phyloP scores from a whole-genome alignment of 1,139 yeast genomes.

The Zygoascus meyerae region DNA sequence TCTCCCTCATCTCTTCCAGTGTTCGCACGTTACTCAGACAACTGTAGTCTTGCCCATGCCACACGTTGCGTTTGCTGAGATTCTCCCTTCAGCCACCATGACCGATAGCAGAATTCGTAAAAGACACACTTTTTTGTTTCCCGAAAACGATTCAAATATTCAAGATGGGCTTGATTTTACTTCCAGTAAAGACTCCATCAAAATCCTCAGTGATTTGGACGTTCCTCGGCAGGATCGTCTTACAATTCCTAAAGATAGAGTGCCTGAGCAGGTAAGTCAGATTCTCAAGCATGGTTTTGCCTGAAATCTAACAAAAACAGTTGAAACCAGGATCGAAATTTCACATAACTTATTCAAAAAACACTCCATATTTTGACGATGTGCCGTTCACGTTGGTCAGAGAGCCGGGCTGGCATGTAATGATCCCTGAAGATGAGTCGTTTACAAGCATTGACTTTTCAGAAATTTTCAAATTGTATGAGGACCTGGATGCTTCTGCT shows the following conservation, averaged over 20 bases:
- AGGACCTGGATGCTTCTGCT: conserved; percentile 11
- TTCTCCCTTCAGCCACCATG: conserved; percentile 7
- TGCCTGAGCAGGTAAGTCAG: conserved; percentile 1
- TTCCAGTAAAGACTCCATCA: conserved; percentile 9
- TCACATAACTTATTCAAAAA: conserved; percentile 25
- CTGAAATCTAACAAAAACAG: neutral
- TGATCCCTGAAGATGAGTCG: conserved; percentile 15
- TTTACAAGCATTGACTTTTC: conserved; percentile 4
- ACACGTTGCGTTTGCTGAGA: neutral
- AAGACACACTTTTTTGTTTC: conserved; percentile 24
- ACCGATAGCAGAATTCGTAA: conserved; percentile 18
- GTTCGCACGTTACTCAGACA: no score
- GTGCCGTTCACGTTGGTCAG: conserved; percentile 28
- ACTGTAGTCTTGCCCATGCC: neutral
- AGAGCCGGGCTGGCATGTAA: conserved; percentile 29
- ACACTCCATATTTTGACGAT: conserved; percentile 15
- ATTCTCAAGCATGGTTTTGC: neutral
- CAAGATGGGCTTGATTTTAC: conserved; percentile 16
- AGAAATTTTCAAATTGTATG: neutral
- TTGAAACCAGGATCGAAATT: conserved; percentile 9
- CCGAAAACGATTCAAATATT: conserved; percentile 19
- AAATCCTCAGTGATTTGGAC: conserved; percentile 11
- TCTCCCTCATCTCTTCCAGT: neutral
- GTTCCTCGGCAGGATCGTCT: conserved; percentile 25
- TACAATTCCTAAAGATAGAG: conserved; percentile 20